phyloP scores from a whole-genome alignment of 192 early-diverging fungal genomes.

The Spinellus fusiger region DNA sequence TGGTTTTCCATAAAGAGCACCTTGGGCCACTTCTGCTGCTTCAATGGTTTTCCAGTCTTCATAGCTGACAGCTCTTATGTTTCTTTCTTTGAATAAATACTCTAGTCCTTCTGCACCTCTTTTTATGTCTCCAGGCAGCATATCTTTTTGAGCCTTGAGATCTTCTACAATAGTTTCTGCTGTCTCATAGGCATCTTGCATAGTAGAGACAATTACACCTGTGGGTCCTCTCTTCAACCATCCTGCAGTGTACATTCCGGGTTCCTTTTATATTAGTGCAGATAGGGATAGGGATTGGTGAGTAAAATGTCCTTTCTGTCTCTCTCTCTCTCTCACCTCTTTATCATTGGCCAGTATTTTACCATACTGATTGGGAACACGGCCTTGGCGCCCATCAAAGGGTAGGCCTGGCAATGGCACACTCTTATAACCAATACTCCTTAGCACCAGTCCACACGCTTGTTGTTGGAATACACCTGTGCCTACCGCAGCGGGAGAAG shows the following conservation, averaged over 20 bases:
- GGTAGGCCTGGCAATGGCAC: conserved; percentile 62
- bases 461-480: conserved; percentile 57
- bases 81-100: conserved; percentile 27
- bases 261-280: conserved; percentile 25
- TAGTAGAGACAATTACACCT: conserved; percentile 91
- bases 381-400: conserved; percentile 61
- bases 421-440: conserved; percentile 87
- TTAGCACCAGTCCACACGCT: conserved; percentile 62
- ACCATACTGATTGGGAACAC: conserved; percentile 81
- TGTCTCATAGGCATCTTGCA: conserved; percentile 91
- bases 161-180: conserved; percentile 70
- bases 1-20: conserved; percentile 61
- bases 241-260: conserved; percentile 82
- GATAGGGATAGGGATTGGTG: background rate
- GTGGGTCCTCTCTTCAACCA: conserved; percentile 95
- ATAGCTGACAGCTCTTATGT: conserved; percentile 53
- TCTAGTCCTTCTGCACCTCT: conserved; percentile 26
- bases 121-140: conserved; percentile 24
- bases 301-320: background rate
- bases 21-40: conserved; percentile 59
- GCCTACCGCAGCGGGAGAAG: conserved; percentile 39
- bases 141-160: conserved; percentile 36
- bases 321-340: conserved; percentile 1
- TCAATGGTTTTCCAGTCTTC: conserved; percentile 83
- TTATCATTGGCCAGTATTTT: conserved; percentile 29